These are phyloP conservation scores for Alliaria petiolata DNA, from an alignment of 345 rosid species.

Conservation along the genomic window DNA sequence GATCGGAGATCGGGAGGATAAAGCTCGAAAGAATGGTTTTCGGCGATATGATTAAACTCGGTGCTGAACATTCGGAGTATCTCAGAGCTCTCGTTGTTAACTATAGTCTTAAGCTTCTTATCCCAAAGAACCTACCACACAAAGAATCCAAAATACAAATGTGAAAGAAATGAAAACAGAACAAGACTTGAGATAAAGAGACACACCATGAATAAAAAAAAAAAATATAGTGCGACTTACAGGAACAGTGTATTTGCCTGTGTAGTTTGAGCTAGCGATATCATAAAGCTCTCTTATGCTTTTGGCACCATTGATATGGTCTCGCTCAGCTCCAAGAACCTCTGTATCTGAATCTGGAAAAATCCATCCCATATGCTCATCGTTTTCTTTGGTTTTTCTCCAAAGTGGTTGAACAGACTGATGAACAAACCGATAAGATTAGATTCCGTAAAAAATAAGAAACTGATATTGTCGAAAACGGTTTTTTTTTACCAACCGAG, in stretches of 20 bases:
- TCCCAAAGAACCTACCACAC: constrained; percentile 47
- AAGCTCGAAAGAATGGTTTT: constrained; percentile 41
- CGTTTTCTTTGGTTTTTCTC: constrained; percentile 71
- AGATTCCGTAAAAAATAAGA: background rate
- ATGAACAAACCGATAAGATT: background rate
- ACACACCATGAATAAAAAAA: background rate
- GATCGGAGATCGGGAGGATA: constrained; percentile 39
- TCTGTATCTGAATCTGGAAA: constrained; percentile 56
- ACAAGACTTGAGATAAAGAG: background rate
- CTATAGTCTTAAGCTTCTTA: constrained; percentile 53
- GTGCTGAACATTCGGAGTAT: constrained; percentile 45
- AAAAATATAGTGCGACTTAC: constrained; percentile 44
- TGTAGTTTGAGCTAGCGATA: constrained; percentile 64
- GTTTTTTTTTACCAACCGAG: constrained; percentile 46
- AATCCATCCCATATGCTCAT: constrained; percentile 88
- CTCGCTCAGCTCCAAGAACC: constrained; percentile 72
- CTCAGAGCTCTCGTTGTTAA: constrained; percentile 53
- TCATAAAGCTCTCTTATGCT: constrained; percentile 68
- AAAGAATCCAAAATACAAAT: background rate
- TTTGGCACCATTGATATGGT: constrained; percentile 61
- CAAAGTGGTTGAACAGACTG: constrained; percentile 73
- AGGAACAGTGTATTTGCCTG: constrained; percentile 76
- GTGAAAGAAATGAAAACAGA: background rate
- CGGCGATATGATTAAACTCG: constrained; percentile 42
- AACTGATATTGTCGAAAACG: background rate